A percentile compares a stretch with the other conserved stretches of the same genome.
phyloP scores from a whole-genome alignment of 495 filamentous ascomycete genomes.

The Astrocystis sublimbata region DNA sequence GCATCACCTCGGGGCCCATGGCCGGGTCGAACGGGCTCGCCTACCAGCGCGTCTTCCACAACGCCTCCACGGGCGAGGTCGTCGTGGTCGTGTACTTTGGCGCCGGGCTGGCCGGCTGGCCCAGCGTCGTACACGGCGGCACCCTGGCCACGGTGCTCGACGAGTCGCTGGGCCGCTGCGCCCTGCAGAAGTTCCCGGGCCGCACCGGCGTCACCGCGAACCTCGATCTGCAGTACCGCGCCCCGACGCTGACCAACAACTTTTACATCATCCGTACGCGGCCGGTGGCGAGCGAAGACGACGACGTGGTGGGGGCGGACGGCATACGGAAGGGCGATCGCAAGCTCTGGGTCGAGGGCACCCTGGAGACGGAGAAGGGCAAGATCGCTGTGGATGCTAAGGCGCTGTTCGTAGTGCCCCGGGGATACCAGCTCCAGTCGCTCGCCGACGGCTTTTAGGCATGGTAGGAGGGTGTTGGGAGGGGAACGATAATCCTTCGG shows the following conservation, averaged over 20 bases:
- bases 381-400: conserved; percentile 56
- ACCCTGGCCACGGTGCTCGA: conserved; percentile 70
- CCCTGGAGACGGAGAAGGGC: conserved; percentile 55
- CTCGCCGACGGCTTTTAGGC: conserved; percentile 47
- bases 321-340: conserved; percentile 55
- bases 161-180: conserved; percentile 60
- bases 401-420: conserved; percentile 66
- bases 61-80: conserved; percentile 41
- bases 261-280: conserved; percentile 66
- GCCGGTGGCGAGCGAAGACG: conserved; percentile 35
- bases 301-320: conserved; percentile 36
- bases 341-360: conserved; percentile 61
- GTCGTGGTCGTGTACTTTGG: conserved; percentile 65
- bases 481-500: neutral
- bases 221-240: conserved; percentile 64
- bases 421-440: conserved; percentile 46
- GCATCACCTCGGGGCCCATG: conserved; percentile 48
- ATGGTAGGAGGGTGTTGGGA: neutral
- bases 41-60: conserved; percentile 52
- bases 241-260: conserved; percentile 54
- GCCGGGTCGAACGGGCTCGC: conserved; percentile 46
- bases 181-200: conserved; percentile 45
- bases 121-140: conserved; percentile 76
- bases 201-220: conserved; percentile 62
- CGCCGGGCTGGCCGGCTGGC: conserved; percentile 65